Base-by-base conservation (phyloP, 257 asterid species). In the Galeopsis tetrahit region DNA sequence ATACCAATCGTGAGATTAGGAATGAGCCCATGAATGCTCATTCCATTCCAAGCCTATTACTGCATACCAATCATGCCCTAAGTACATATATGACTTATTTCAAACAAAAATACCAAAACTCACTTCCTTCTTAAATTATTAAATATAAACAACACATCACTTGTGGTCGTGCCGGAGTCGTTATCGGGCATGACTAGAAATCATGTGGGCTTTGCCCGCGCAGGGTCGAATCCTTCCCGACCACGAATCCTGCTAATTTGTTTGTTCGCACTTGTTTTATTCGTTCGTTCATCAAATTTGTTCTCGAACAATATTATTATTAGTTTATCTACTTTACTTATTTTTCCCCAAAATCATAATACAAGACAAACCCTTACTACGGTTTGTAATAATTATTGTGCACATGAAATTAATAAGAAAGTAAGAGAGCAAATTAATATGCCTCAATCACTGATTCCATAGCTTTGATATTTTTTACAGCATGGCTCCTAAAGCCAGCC, bases 151-250 rank as follows among this genome's bases (percentile, higher is more conserved):
- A 39, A 5, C 0, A 6, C 7, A 5, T 5, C 51, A 43, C 10
- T 9, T 2, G 96, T 89, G 94, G 98, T 86, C 94, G 96, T 93
- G 97, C 94, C 96, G 97, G 97, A 91, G 97, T 93, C 96, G 98
- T 89, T 93, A 91, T 93, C 94, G 96, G 97, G 96, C 28, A 21
- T 21, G 28, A 21, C 28, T 21, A 21, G 28, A 21, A 21, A 1
- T 21, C 28, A 21, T 21, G 28, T 21, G 28, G 28, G 0, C 28
- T 21, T 21, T 21, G 28, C 28, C 28, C 28, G 28, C 28, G 28
- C 97, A 93, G 89, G 97, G 90, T 90, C 97, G 96, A 90, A 93
- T 93, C 97, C 98, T 88, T 92, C 28, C 98, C 61, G 36, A 55
- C 61, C 61, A 21, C 39, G 28, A 21, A 21, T 21, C 28, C 28